Conservation (phyloP, 2,329 filamentous ascomycete species). For the Endoconidiophora polonica region DNA sequence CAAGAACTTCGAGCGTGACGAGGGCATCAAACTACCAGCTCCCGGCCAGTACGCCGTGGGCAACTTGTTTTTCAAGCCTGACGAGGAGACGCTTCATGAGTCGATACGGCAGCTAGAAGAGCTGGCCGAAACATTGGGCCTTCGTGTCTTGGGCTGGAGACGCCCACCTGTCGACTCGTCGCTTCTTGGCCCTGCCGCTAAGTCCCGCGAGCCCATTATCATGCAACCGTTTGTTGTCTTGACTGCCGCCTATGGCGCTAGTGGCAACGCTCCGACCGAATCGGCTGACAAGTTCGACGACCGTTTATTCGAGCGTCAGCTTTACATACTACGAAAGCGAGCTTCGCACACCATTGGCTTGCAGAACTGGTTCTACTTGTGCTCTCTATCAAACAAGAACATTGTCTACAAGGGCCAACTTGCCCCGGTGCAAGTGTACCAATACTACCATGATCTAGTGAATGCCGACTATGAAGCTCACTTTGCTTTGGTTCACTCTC, state of each 20-base stretch:
- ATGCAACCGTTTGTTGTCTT: slow-evolving; percentile 91
- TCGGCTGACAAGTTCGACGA: slow-evolving; percentile 73
- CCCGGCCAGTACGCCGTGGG: slow-evolving; percentile 90
- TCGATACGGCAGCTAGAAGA: slow-evolving; percentile 90
- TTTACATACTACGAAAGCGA: slow-evolving; percentile 88
- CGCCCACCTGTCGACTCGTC: slow-evolving; percentile 87
- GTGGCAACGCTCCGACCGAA: slow-evolving; percentile 59
- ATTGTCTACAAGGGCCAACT: slow-evolving; percentile 98
- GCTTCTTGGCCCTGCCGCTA: slow-evolving; percentile 78
- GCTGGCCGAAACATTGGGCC: slow-evolving; percentile 69
- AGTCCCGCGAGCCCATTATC: slow-evolving; percentile 87
- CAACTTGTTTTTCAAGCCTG: slow-evolving; percentile 97
- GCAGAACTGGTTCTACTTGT: slow-evolving; percentile 98
- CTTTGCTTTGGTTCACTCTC: slow-evolving; percentile 90
- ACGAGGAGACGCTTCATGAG: slow-evolving; percentile 74
- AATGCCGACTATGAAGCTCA: slow-evolving; percentile 95
- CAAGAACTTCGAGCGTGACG: slow-evolving; percentile 92
- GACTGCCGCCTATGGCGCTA: slow-evolving; percentile 59
- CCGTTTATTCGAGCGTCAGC: slow-evolving; percentile 73
- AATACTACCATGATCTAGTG: slow-evolving; percentile 93
- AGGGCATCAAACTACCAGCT: slow-evolving; percentile 71
- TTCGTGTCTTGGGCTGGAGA: slow-evolving; percentile 91
- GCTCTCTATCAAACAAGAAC: slow-evolving; percentile 92
- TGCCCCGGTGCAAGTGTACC: slow-evolving; percentile 86
- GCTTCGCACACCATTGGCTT: slow-evolving; percentile 87